These are phyloP conservation scores for Fomitopsis pulvina DNA, from an alignment of 768 basidiomycete genomes.

Conservation along the genomic window DNA sequence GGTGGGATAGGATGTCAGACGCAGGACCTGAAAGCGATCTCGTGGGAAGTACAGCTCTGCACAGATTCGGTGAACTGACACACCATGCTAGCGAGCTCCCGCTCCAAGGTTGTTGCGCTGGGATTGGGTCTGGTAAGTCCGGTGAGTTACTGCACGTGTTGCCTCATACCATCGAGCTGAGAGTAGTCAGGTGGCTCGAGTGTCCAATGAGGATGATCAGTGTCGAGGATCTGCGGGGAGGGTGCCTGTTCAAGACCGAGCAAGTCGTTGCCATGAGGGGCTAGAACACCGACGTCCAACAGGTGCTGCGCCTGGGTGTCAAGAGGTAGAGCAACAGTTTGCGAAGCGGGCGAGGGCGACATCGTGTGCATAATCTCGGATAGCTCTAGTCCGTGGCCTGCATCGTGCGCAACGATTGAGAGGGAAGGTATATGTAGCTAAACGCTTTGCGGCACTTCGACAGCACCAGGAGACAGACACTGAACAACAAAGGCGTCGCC, in stretches of 20 bases:
- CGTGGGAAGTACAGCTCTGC: not conserved
- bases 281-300: not conserved
- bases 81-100: constrained; percentile 29
- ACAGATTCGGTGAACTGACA: not conserved
- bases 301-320: not conserved
- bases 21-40: constrained; percentile 9
- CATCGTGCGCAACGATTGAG: not conserved
- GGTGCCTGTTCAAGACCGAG: not conserved
- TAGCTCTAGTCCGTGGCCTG: constrained; percentile 36
- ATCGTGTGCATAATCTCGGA: constrained; percentile 51
- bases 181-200: constrained; percentile 36
- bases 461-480: constrained; percentile 6
- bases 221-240: not conserved
- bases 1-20: constrained; percentile 10
- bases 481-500: constrained; percentile 9
- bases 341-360: constrained; percentile 43
- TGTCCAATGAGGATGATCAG: not conserved
- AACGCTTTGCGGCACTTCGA: not conserved
- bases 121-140: constrained; percentile 24
- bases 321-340: constrained; percentile 4
- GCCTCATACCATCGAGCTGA: constrained; percentile 45
- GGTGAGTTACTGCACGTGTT: constrained; percentile 39
- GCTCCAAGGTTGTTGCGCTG: constrained; percentile 31
- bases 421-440: not conserved
- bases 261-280: not conserved